phyloP scores from a whole-genome alignment of 106 monocot species.

The Alisma plantagoaquatica region DNA sequence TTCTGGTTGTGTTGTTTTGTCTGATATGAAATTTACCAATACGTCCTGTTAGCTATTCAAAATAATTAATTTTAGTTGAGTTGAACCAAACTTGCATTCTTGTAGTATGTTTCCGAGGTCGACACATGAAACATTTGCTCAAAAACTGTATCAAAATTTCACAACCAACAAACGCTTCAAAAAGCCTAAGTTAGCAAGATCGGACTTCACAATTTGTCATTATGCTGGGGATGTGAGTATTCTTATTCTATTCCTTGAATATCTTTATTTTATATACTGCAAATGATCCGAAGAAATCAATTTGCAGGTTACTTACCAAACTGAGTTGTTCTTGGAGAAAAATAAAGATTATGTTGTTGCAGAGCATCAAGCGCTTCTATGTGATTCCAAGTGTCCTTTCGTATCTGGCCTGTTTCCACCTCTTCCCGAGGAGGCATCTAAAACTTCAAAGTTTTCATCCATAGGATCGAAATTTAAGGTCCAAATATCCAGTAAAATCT shows the following conservation, averaged over 20 bases:
- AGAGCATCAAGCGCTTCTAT: constrained; percentile 33
- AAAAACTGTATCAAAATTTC: constrained; percentile 55
- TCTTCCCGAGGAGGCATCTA: constrained; percentile 36
- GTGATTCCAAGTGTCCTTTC: constrained; percentile 64
- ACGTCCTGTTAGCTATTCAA: too few species aligned
- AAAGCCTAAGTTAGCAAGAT: constrained; percentile 11
- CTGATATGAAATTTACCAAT: too few species aligned
- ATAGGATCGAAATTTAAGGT: constrained; percentile 82
- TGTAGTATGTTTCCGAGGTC: constrained; percentile 72
- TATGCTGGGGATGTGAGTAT: constrained; percentile 57
- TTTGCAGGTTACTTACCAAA: constrained; percentile 81
- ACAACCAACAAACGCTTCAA: constrained; percentile 14
- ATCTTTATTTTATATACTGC: background rate
- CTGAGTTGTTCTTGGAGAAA: constrained; percentile 25
- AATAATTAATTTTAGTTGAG: too few species aligned
- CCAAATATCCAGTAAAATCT: background rate
- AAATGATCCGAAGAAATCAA: background rate
- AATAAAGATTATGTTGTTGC: constrained; percentile 25
- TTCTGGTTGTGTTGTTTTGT: too few species aligned
- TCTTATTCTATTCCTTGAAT: constrained; percentile 8
- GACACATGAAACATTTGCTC: constrained; percentile 82
- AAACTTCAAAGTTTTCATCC: constrained; percentile 33
- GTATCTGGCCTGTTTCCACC: constrained; percentile 65
- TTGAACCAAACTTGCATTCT: too few species aligned
- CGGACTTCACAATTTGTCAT: constrained; percentile 13